Evolutionary conservation across 345 rosid species (phyloP), one percentile per base, ranked within the genome.

Genomic region (Hibiscus trionum): DNA sequence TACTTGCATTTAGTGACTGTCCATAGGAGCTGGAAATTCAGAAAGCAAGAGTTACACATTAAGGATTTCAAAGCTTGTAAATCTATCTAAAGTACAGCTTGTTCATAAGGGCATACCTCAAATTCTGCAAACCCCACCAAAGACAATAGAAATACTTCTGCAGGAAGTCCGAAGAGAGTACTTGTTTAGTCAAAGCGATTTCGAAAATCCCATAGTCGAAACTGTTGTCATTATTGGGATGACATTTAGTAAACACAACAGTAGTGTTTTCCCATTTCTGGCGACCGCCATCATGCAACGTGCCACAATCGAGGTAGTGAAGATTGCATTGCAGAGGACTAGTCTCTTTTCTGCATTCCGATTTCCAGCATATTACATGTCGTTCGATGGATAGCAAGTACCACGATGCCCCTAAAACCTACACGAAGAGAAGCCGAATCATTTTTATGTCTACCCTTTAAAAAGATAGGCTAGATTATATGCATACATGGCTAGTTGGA

Each of bases 41-140:
- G 55, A 79, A 57, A 75, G 7, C 15, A n/a, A 26, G 39, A 68
- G 50, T 47, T 21, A 62, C 24, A 8, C 35, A 60, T 42, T 8
- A 31, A 31, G 33, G 4, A 31, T 31, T 31, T 31, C 33, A 4
- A 31, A 21, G 3, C 33, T 31, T 31, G 33, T 2, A 15, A 33
- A 31, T 55, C 26, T 9, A n/a, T 35, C 27, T 27, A 31, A 14
- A 16, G n/a, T 16, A 11, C 29, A 44, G 9, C 44, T 44, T 52
- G 58, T 53, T 53, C 24, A 7, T 53, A 53, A 17, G 26, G 21
- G 88, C 9, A 53, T 53, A 89, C 98, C 97, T 94, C 76, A 94
- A 79, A 70, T 94, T 90, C 86, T 94, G 98, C 52, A 94, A 78
- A 14, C 97, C 98, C 89, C 94, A 94, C 98, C 97, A 94, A 62